These are phyloP conservation scores for Scheffersomyces coipomensis DNA, from an alignment of 805 yeast species.

Conservation along the genomic window DNA sequence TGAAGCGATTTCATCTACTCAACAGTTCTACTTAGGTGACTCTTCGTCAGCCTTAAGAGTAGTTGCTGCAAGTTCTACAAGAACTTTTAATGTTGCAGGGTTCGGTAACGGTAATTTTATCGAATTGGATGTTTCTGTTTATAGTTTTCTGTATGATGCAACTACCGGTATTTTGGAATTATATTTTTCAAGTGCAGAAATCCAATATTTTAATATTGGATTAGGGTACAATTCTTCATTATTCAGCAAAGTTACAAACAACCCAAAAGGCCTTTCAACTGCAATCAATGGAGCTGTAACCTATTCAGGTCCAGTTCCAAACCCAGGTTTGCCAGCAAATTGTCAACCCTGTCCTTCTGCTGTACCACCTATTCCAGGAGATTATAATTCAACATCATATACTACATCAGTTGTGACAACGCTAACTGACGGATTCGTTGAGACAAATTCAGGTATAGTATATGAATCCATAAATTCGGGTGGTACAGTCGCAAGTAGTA, in stretches of 20 bases:
- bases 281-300: constrained; percentile 15
- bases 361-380: no score
- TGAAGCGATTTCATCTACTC: constrained; percentile 8
- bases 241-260: constrained; percentile 13
- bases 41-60: constrained; percentile 9
- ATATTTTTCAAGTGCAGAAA: constrained; percentile 3
- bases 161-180: constrained; percentile 19
- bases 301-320: constrained; percentile 15
- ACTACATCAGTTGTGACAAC: no score
- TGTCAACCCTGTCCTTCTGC: constrained; percentile 15
- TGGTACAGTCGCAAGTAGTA: no score
- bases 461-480: no score
- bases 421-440: no score
- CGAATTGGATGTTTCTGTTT: constrained; percentile 1
- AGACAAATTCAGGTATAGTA: no score
- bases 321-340: constrained; percentile 17
- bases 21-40: constrained; percentile 12
- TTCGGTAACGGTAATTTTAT: constrained; percentile 18
- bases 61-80: neutral
- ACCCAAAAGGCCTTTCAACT: constrained; percentile 16
- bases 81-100: constrained; percentile 18
- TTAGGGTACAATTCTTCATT: constrained; percentile 15
- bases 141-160: constrained; percentile 10
- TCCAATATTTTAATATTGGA: constrained; percentile 18
- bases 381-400: no score